Evolutionary conservation across 345 rosid genomes (phyloP).

Genomic region (Cardamine chenopodiifolia): DNA sequence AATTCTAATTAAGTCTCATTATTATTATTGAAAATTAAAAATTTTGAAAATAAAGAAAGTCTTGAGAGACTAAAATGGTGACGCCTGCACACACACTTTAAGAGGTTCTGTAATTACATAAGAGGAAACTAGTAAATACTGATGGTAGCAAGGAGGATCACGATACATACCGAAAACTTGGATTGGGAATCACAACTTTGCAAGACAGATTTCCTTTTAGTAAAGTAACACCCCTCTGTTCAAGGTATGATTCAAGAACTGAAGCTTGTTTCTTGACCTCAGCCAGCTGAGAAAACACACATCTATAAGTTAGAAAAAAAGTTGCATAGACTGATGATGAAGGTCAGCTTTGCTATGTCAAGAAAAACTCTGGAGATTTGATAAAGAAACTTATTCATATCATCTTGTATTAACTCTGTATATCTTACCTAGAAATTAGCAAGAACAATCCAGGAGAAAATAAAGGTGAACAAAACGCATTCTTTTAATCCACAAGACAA

Average conservation of each 20-base stretch:
- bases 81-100: background rate
- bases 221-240: constrained; percentile 80
- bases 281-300: constrained; percentile 52
- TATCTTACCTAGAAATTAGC: background rate
- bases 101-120: background rate
- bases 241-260: constrained; percentile 84
- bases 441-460: background rate
- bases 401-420: background rate
- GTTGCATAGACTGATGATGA: background rate
- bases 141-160: background rate
- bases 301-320: background rate
- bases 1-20: too few species aligned
- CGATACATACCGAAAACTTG: constrained; percentile 68
- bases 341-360: background rate
- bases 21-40: too few species aligned
- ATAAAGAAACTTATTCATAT: background rate
- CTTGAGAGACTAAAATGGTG: background rate
- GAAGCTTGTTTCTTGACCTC: constrained; percentile 63
- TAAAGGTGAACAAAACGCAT: background rate
- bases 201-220: constrained; percentile 76
- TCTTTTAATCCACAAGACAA: background rate
- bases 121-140: background rate
- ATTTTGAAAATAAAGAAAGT: background rate
- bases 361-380: background rate
- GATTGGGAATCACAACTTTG: constrained; percentile 90